Conservation (phyloP, 1,284 basidiomycete species). For the Cerrena zonata region DNA sequence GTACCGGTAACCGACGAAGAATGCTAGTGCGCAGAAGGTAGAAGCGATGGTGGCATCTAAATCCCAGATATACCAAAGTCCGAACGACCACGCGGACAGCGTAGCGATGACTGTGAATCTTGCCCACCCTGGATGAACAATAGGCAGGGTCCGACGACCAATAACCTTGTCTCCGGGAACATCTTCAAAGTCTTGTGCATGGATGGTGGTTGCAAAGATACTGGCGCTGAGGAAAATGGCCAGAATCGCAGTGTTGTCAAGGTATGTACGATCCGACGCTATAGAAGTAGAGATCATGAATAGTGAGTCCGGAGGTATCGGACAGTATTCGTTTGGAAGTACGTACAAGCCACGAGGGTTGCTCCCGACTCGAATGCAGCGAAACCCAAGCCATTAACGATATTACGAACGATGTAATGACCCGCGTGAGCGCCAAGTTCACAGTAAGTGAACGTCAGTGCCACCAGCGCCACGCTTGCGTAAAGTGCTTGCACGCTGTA, state of each 20-base stretch:
- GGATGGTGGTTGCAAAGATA: conserved; percentile 27
- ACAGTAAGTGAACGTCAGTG: conserved; percentile 31
- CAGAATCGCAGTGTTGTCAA: conserved; percentile 2
- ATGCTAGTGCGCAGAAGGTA: conserved; percentile 9
- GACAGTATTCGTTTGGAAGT: conserved; percentile 18
- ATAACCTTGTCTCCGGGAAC: conserved; percentile 24
- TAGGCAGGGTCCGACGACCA: conserved; percentile 28
- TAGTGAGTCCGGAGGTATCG: conserved; percentile 21
- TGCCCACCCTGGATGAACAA: conserved; percentile 21
- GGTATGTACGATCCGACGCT: not conserved
- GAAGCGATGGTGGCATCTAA: not conserved
- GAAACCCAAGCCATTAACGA: conserved; percentile 30
- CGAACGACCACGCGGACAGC: conserved; percentile 15
- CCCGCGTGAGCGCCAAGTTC: conserved; percentile 28
- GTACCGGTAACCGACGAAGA: conserved; percentile 12
- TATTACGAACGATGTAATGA: conserved; percentile 31
- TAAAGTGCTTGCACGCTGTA: conserved; percentile 29
- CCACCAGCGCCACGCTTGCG: conserved; percentile 28
- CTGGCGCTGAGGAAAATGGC: conserved; percentile 10
- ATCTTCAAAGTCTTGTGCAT: conserved; percentile 31
- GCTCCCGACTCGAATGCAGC: conserved; percentile 32
- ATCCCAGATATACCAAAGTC: conserved; percentile 11
- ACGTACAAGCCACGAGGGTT: conserved; percentile 12
- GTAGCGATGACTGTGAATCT: conserved; percentile 13
- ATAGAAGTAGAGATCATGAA: conserved; percentile 7